These are phyloP conservation scores for Paecilomyces formosus DNA, from an alignment of 2,329 filamentous ascomycete genomes.

Conservation along the genomic window DNA sequence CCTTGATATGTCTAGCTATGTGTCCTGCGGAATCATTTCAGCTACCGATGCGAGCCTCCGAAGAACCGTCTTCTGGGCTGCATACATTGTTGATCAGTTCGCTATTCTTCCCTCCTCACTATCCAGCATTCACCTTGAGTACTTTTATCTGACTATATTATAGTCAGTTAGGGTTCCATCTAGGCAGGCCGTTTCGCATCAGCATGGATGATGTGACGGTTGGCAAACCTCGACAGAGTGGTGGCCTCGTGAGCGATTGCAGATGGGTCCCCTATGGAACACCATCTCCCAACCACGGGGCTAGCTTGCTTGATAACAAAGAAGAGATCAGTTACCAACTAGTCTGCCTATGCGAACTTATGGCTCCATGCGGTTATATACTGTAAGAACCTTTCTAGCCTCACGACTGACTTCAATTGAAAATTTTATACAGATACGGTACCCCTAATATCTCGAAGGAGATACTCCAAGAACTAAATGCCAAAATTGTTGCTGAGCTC, in stretches of 20 bases:
- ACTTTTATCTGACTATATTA: no score
- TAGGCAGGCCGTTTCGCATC: conserved; percentile 28
- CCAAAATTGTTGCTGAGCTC: neutral
- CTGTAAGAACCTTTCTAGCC: no score
- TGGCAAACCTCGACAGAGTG: conserved; percentile 14
- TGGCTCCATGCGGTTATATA: neutral
- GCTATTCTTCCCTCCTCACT: no score
- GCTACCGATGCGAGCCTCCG: neutral
- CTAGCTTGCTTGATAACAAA: neutral
- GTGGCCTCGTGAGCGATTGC: neutral
- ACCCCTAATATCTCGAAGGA: neutral
- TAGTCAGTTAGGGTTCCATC: conserved; percentile 26
- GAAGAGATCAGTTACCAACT: neutral
- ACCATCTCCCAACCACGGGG: neutral
- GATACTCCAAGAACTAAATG: neutral
- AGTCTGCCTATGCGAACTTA: neutral
- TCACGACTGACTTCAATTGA: no score
- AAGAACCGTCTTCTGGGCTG: neutral
- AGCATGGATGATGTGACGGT: conserved; percentile 29
- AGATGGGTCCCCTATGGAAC: neutral
- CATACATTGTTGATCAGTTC: neutral
- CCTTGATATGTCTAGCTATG: neutral
- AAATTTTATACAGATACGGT: neutral
- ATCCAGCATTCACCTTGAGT: no score
- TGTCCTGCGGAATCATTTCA: neutral